phyloP scores from a whole-genome alignment of 208 protist species.

The Jaenimonas drosophilae region DNA sequence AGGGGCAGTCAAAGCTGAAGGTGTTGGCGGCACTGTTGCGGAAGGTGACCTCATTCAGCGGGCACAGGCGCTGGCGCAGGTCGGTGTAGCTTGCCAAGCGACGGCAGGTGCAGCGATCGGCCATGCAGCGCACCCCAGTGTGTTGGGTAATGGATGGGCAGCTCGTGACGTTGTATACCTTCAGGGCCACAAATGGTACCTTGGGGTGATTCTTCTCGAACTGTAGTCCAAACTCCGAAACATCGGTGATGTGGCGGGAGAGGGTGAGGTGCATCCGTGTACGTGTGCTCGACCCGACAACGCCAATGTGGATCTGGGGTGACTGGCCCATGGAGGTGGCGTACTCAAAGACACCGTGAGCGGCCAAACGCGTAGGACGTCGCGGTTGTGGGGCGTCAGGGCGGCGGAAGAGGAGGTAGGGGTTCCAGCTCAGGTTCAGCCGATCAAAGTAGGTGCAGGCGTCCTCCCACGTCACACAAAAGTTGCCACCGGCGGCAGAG shows the following conservation, averaged over 20 bases:
- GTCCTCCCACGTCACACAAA: slow-evolving; percentile 80
- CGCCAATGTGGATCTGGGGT: slow-evolving; percentile 76
- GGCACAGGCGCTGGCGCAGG: slow-evolving; percentile 26
- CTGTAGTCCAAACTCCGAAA: slow-evolving; percentile 48
- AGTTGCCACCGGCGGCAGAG: slow-evolving; percentile 55
- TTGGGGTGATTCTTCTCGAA: slow-evolving; percentile 35
- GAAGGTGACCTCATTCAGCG: slow-evolving; percentile 53
- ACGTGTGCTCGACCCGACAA: slow-evolving; percentile 27
- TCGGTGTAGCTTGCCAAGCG: slow-evolving; percentile 52
- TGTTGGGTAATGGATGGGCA: slow-evolving; percentile 68
- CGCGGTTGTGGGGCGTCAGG: slow-evolving; percentile 33
- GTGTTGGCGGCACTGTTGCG: slow-evolving; percentile 47
- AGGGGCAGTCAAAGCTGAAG: slow-evolving; percentile 74
- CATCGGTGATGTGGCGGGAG: slow-evolving; percentile 62
- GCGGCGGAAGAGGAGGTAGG: slow-evolving; percentile 70
- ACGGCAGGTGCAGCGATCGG: slow-evolving; percentile 66
- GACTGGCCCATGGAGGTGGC: slow-evolving; percentile 36
- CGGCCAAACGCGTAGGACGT: slow-evolving; percentile 56
- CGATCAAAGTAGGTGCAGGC: slow-evolving; percentile 47
- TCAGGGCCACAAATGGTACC: slow-evolving; percentile 41
- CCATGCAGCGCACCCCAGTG: slow-evolving; percentile 39
- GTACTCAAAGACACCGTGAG: slow-evolving; percentile 47
- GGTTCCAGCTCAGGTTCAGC: slow-evolving; percentile 79
- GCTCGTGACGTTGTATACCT: slow-evolving; percentile 67
- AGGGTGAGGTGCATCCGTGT: slow-evolving; percentile 81